Base-by-base conservation (phyloP, 2,329 filamentous ascomycete genomes). In the Whalleya microplaca region DNA sequence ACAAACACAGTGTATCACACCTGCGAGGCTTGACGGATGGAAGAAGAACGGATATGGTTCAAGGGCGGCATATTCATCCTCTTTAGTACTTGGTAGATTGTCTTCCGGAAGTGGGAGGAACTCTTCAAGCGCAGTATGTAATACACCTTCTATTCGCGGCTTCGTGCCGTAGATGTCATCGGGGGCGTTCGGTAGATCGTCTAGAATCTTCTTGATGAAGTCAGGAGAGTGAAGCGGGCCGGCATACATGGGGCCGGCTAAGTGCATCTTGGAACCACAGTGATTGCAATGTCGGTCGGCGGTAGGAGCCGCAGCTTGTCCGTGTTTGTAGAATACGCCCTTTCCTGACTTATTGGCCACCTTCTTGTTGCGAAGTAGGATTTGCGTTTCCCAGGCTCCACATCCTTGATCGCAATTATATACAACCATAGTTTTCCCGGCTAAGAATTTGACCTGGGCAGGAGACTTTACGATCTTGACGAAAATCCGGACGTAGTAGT, bases 231-330 rank as follows among this genome's bases (percentile, higher is more conserved):
- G 95, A 8, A 99, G 78, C 19, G 89, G 90, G 0, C 95, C 95
- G 32, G 85, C 93, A 77, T 93, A 99, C 94, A 99, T 98, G 0
- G 95, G 95, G 1, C 95, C 95, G 3, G 87, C 89, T 14, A 98
- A 73, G 73, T 98, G 95, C 75, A 89, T 96, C 71, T 89, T 94
- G 69, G 84, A 86, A 8, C 89, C 90, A 71, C 95, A 99, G 72
- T 98, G 92, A 57, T 86, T 82, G 73, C 95, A 99, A 41, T 80
- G 76, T 16, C 82, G 80, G 55, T 86, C 82, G 3, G 84, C 78
- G 0, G 84, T 82, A 1, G 93, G 92, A 0, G 82, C 93, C 68
- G 89, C 81, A 0, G 89, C 84, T 61, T 93, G 86, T 0, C 82
- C 80, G 69, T 96, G 88, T 71, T 97, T 96, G 76, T 90, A 94